Percentiles rank a stretch among this genome's conserved stretches.
phyloP scores from a whole-genome alignment of 805 yeast species.

The Spathaspora boniae region DNA sequence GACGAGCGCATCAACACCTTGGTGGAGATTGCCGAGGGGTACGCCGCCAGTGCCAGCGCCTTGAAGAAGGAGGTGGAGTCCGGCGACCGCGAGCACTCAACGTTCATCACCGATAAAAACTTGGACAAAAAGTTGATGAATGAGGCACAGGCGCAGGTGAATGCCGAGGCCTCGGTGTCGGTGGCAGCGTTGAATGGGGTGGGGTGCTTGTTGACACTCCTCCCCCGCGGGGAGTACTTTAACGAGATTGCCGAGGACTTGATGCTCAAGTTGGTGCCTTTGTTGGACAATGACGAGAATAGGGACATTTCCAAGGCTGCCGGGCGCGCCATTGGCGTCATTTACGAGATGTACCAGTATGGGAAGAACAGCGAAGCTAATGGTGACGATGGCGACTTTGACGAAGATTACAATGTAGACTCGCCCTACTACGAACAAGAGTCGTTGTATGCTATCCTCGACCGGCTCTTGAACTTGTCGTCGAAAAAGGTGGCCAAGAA shows the following conservation, averaged over 20 bases:
- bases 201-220: conserved; percentile 42
- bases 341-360: conserved; percentile 51
- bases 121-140: conserved; percentile 32
- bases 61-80: conserved; percentile 31
- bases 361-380: conserved; percentile 28
- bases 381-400: conserved; percentile 30
- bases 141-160: conserved; percentile 29
- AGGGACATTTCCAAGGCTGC: conserved; percentile 52
- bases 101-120: conserved; percentile 32
- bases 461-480: conserved; percentile 46
- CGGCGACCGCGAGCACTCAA: conserved; percentile 43
- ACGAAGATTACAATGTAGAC: conserved; percentile 41
- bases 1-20: conserved; percentile 44
- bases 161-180: conserved; percentile 34
- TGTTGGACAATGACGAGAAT: conserved; percentile 38
- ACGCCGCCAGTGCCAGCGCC: conserved; percentile 25
- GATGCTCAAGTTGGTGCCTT: conserved; percentile 33
- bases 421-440: conserved; percentile 55
- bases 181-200: conserved; percentile 46
- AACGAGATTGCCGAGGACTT: conserved; percentile 40
- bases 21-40: conserved; percentile 43
- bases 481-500: conserved; percentile 58
- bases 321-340: conserved; percentile 52
- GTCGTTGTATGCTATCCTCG: conserved; percentile 38
- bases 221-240: conserved; percentile 40